Conservation (phyloP, 2,329 filamentous ascomycete species). For the Aspergillus sp. region DNA sequence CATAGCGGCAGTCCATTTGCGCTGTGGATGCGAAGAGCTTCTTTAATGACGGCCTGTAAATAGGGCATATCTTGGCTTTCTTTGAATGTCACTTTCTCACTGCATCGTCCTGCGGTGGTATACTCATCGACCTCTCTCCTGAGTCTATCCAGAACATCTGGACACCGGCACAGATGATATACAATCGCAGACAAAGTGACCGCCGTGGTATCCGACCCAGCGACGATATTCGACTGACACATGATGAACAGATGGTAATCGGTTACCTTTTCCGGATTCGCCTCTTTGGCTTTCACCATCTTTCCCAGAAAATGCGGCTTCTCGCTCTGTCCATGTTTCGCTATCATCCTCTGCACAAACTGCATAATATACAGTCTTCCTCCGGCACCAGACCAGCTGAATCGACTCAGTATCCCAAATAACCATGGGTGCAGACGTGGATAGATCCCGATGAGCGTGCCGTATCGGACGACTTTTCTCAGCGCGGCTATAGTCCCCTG, state of each 20-base stretch:
- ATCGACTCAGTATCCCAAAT: slow-evolving; percentile 23
- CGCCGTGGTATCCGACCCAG: slow-evolving; percentile 44
- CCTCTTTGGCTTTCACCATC: slow-evolving; percentile 35
- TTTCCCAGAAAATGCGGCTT: slow-evolving; percentile 41
- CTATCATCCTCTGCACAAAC: slow-evolving; percentile 29
- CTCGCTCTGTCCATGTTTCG: slow-evolving; percentile 15
- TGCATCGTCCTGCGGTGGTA: slow-evolving; percentile 10
- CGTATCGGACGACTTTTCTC: slow-evolving; percentile 31
- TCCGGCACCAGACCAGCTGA: slow-evolving; percentile 25
- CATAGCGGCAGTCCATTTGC: slow-evolving; percentile 48
- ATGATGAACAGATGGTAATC: slow-evolving; percentile 36
- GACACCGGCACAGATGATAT: slow-evolving; percentile 40
- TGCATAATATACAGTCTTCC: slow-evolving; percentile 28
- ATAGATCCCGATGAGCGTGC: slow-evolving; percentile 40
- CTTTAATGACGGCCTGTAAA: slow-evolving; percentile 51
- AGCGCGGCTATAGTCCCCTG: slow-evolving; percentile 39
- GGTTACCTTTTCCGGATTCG: slow-evolving; percentile 40
- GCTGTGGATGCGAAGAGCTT: slow-evolving; percentile 49
- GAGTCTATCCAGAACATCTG: slow-evolving; percentile 18
- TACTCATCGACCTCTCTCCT: slow-evolving; percentile 29
- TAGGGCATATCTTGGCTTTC: slow-evolving; percentile 45
- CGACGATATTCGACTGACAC: slow-evolving; percentile 29
- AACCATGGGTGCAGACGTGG: slow-evolving; percentile 33
- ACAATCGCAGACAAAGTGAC: slow-evolving; percentile 44
- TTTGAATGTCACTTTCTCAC: slow-evolving; percentile 32